Evolutionary conservation across 2,329 filamentous ascomycete species (phyloP), one percentile per base, ranked within the genome.

Genomic region (Colletotrichum sublineola): DNA sequence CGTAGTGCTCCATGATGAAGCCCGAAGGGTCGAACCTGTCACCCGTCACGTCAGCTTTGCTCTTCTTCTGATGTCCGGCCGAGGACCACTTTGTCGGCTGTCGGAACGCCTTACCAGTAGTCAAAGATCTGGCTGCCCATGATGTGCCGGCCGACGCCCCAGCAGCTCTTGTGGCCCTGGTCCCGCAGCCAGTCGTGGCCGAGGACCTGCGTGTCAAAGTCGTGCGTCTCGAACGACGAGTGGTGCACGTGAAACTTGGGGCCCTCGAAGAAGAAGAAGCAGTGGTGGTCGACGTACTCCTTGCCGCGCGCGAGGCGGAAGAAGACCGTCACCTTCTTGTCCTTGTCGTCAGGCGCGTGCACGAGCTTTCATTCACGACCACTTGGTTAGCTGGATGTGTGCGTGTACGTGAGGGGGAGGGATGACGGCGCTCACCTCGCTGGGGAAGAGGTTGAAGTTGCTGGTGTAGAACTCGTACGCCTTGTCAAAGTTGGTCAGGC

Each of bases 61-160:
- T 5, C 14, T 5, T 55, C 36, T 7, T 31, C 15, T 24, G 20
- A 3, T 15, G 12, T 36, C 52, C 2, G 42, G 29, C 29, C 50
- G 15, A 52, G 48, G 24, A 3, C 15, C 18, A 12, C 40, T 3
- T 24, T 2, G 7, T 8, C 20, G 5, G 12, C 40, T 15, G 12
- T 42, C 6, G 12, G 40, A 15, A 15, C 4, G 40, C 40, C 40
- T 63, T 50, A 78, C 77, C 78, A 79, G 68, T 79, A 79, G 61
- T 79, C 78, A 75, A 94, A 94, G 63, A 94, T 89, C 81, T 93
- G 92, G 74, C 87, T 90, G 5, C 92, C 92, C 76, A 93, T 84
- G 31, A 93, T 87, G 82, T 94, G 92, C 64, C 92, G 81, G 0
- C 92, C 92, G 0, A 94, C 88, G 1, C 92, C 92, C 92, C 92